Conservation (phyloP, 345 rosid genomes). For the Bruguiera gymnorhiza region DNA sequence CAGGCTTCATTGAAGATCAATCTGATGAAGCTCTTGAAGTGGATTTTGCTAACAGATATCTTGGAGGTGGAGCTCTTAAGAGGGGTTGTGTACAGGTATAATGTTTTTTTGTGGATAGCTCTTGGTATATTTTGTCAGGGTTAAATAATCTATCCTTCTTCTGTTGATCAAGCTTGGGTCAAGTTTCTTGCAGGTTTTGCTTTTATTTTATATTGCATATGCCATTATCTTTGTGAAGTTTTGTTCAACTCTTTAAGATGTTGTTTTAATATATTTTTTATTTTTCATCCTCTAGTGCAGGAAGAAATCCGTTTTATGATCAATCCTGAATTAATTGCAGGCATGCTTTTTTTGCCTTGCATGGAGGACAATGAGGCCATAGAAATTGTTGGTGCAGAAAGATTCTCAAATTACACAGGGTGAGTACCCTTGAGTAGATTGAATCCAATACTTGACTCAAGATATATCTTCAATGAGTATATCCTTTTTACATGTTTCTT, state of each 20-base stretch:
- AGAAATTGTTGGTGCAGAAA: conserved; percentile 81
- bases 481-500: conserved; percentile 4
- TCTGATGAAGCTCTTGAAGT: conserved; percentile 58
- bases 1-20: conserved; percentile 81
- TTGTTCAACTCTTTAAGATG: background rate
- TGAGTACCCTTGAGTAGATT: conserved; percentile 30
- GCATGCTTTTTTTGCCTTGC: conserved; percentile 90
- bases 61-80: conserved; percentile 86
- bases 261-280: background rate
- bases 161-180: background rate
- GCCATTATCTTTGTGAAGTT: background rate
- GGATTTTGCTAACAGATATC: conserved; percentile 86
- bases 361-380: conserved; percentile 89
- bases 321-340: conserved; percentile 84
- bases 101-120: background rate
- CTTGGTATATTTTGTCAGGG: background rate
- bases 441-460: background rate
- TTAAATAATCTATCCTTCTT: background rate
- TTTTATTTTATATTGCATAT: background rate
- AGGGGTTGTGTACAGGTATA: conserved; percentile 89
- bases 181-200: conserved; percentile 4
- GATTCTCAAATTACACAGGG: conserved; percentile 86
- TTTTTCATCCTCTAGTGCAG: conserved; percentile 33
- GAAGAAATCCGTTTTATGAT: conserved; percentile 98
- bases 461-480: background rate